Evolutionary conservation across 805 yeast species (phyloP).

Genomic region (Ogataea methylovora): DNA sequence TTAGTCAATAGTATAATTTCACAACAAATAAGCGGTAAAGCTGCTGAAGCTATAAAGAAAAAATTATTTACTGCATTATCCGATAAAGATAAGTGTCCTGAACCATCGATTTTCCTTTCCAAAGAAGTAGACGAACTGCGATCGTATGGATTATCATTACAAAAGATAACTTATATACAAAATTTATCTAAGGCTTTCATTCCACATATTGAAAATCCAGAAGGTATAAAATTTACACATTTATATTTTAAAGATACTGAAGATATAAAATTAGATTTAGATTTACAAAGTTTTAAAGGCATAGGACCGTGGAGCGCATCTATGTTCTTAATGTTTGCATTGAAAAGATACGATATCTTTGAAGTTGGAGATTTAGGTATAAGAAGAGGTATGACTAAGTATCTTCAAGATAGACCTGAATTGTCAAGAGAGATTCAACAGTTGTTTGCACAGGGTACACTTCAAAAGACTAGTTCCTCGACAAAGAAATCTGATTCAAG

Average conservation of each 20-base stretch:
- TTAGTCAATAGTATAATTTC: conserved; percentile 47
- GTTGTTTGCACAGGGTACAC: conserved; percentile 22
- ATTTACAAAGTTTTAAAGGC: conserved; percentile 43
- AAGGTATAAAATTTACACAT: conserved; percentile 8
- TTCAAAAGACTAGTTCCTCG: too few species aligned
- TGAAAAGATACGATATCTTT: conserved; percentile 62
- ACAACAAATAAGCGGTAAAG: conserved; percentile 75
- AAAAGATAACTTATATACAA: conserved; percentile 58
- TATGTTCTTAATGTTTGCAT: conserved; percentile 73
- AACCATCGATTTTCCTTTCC: conserved; percentile 38
- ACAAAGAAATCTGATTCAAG: background rate
- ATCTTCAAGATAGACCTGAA: conserved; percentile 47
- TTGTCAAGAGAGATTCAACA: conserved; percentile 37
- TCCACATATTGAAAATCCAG: conserved; percentile 13
- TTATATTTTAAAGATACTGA: conserved; percentile 9
- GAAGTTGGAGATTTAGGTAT: conserved; percentile 79
- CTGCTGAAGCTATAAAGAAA: conserved; percentile 59
- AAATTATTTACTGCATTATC: conserved; percentile 19
- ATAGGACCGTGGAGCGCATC: conserved; percentile 84
- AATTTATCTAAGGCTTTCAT: conserved; percentile 48
- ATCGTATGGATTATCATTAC: conserved; percentile 57
- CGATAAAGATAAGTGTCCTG: conserved; percentile 33
- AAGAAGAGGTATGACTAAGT: conserved; percentile 69
- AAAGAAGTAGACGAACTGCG: conserved; percentile 42
- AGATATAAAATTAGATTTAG: conserved; percentile 8